Percentiles rank a stretch among this genome's conserved stretches.
These are phyloP conservation scores for Oryza rufipogon DNA, from an alignment of 176 grass and related monocot genomes.

Conservation along the genomic window DNA sequence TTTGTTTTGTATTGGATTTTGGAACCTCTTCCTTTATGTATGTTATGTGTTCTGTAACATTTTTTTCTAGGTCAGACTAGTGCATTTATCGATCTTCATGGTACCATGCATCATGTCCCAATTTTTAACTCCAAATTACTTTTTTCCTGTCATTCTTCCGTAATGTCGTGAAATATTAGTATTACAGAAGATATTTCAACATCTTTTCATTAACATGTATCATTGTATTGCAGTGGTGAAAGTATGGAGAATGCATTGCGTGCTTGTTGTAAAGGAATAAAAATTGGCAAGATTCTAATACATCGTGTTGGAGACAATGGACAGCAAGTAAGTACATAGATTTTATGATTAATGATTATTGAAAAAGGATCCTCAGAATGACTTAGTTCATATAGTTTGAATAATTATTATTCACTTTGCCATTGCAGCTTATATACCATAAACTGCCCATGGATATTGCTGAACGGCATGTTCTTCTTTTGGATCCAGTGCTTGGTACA, in stretches of 20 bases:
- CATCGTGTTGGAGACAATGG: constrained; percentile 93
- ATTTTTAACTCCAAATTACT: not conserved
- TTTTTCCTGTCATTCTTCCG: not conserved
- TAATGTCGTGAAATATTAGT: not conserved
- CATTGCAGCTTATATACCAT: constrained; percentile 80
- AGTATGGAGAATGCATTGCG: constrained; percentile 98
- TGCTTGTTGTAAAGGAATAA: constrained; percentile 98
- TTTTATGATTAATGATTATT: constrained; percentile 30
- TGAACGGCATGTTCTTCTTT: constrained; percentile 95
- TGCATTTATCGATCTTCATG: not conserved
- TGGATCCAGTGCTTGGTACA: constrained; percentile 98
- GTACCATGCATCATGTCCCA: not conserved
- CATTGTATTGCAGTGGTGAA: constrained; percentile 74
- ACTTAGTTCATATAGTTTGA: not conserved
- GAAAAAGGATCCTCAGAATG: not conserved
- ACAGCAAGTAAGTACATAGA: constrained; percentile 66
- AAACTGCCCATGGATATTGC: constrained; percentile 97
- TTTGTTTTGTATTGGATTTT: not conserved
- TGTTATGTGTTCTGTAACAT: not conserved
- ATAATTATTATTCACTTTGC: constrained; percentile 26
- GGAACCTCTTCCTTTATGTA: not conserved
- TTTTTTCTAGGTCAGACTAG: constrained; percentile 1
- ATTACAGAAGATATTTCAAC: not conserved
- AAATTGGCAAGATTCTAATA: constrained; percentile 99
- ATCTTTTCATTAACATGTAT: not conserved